Base-by-base conservation (phyloP, 78 protist species). In the Speleostelium caveatum region DNA sequence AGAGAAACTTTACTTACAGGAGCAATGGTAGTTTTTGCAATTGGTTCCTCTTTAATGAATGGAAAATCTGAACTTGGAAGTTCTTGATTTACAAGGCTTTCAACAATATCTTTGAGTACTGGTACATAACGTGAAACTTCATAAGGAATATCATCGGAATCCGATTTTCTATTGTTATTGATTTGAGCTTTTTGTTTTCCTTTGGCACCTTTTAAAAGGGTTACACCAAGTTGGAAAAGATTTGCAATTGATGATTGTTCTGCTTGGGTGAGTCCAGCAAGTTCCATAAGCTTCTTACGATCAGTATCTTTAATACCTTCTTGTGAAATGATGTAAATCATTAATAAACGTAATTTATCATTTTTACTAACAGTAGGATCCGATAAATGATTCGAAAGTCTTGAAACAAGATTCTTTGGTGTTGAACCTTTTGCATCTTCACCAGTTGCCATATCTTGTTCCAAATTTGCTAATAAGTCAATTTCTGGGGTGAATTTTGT, bases 371-470 rank as follows among this genome's bases (percentile, higher is more conserved):
- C 21, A 26, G 30, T 17, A 26, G 28, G 59, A 58, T 74, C 89
- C 0, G 53, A 55, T 14, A 93, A 36, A 41, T 66, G 66, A 24
- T 65, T 56, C 16, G 87, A 63, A 19, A 93, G 36, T 36, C 75
- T 63, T 39, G 59, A 59, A 41, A 79, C 58, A 5, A 86, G 62
- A 61, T 86, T 68, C 62, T 68, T 77, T 28, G 80, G 94, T 22
- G 77, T 30, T 28, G 16, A 45, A 49, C 93, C 94, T 22, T 83
- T 77, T 1, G 94, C 42, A 71, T 74, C 88, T 28, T 85, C 94
- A 36, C 96, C 95, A 10, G 87, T 58, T 6, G 95, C 94, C 94
- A 95, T 93, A 76, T 93, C 93, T 67, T 96, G 97, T 59, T 90
- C 96, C 7, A 94, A 45, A 16, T 61, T 60, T 45, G 95, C 94